Base-by-base conservation (phyloP, 805 yeast genomes). In the Ascoidea tarda region DNA sequence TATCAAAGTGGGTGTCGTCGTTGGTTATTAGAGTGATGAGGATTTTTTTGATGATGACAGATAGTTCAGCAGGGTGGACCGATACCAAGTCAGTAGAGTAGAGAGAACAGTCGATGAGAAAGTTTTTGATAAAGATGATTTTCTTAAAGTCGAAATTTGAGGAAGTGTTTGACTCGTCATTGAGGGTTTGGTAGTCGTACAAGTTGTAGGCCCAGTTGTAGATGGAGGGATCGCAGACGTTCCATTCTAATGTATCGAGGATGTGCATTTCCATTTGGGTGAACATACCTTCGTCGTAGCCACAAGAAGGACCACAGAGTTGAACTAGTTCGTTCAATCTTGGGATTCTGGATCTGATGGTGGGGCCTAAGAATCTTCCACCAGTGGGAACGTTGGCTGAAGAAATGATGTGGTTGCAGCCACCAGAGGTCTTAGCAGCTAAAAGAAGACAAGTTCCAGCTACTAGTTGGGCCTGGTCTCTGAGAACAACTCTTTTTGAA, bases 381-480 rank as follows among this genome's bases (percentile, higher is more conserved):
- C 86, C 86, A 14, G 74, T 66, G 51, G 77, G 76, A 32, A 73
- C 65, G 6, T 68, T 66, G 2, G 70, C 63, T 54, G 73, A 69
- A 62, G 78, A 78, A 52, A 78, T 75, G 58, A 80, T 78, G 65
- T 81, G 87, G 58, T 79, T 79, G 65, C 83, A 81, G 46, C 87
- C 87, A 50, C 87, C 87, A 60, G 77, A 78, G n/a, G 82, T 74
- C 65, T 91, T 91, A 32, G 96, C 82, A 2, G 96, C 87, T 38
- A 91, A 76, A 97, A 98, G 91, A 44, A 91, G 70, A 55, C 96
- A 87, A 5, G 96, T 87, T 55, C 95, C 85, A 38, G 95, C 88
- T 8, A 91, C 91, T 52, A 91, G 74, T 66, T 90, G 96, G 56
- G 87, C 82, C 67, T 90, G 98, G 54, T 86, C 90, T 58, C 82